Percentiles rank a stretch among this genome's conserved stretches.
These are phyloP conservation scores for Aspergillus campestris DNA, from an alignment of 495 filamentous ascomycete genomes.

Conservation along the genomic window DNA sequence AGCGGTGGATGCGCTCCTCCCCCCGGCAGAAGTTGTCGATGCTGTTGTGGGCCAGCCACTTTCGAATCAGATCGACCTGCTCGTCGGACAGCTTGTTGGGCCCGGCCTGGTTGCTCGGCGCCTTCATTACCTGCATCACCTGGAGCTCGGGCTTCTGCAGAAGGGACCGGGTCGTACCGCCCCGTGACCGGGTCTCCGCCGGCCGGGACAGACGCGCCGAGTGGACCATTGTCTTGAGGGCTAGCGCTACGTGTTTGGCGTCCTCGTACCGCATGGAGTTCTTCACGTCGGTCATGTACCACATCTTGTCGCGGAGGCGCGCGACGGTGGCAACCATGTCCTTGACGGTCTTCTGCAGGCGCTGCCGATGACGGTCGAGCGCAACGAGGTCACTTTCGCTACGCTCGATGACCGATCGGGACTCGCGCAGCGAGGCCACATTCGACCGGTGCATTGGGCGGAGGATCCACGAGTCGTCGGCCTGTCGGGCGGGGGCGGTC, in stretches of 20 bases:
- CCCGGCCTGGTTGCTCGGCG: conserved; percentile 74
- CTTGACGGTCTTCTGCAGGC: conserved; percentile 29
- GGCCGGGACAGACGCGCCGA: conserved; percentile 36
- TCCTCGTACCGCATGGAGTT: conserved; percentile 88
- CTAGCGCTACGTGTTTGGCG: conserved; percentile 75
- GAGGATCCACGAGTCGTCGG: conserved; percentile 36
- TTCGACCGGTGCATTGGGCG: conserved; percentile 32
- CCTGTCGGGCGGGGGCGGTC: conserved; percentile 9
- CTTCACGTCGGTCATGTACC: conserved; percentile 94
- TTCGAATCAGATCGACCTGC: conserved; percentile 76
- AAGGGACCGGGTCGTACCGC: conserved; percentile 51
- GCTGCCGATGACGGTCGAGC: conserved; percentile 28
- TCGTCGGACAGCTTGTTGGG: conserved; percentile 95
- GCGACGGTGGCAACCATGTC: conserved; percentile 26
- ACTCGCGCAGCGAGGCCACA: conserved; percentile 24
- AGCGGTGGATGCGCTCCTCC: conserved; percentile 90
- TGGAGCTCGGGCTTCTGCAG: conserved; percentile 80
- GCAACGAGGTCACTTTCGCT: conserved; percentile 34
- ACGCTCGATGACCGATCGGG: conserved; percentile 34
- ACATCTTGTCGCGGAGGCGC: conserved; percentile 80
- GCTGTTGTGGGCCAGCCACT: conserved; percentile 72
- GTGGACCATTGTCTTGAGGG: conserved; percentile 81
- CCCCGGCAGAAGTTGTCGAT: conserved; percentile 94
- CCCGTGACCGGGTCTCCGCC: conserved; percentile 41
- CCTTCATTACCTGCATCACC: conserved; percentile 79